Conservation (phyloP, 805 yeast species). For the Saccharomycopsis sp. region DNA sequence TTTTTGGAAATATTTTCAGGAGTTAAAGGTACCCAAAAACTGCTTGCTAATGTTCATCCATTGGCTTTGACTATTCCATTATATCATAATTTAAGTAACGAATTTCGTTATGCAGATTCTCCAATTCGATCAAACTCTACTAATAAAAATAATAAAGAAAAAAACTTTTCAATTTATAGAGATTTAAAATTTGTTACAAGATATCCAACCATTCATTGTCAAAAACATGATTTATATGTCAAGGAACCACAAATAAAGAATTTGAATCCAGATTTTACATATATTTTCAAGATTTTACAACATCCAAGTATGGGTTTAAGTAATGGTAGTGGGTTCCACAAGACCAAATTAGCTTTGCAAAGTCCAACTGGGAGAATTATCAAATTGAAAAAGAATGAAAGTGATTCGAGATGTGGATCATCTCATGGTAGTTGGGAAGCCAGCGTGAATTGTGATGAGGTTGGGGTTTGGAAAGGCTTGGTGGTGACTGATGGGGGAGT, state of each 20-base stretch:
- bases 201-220: slow-evolving; percentile 60
- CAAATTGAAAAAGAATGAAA: slow-evolving; percentile 41
- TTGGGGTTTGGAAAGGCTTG: slow-evolving; percentile 76
- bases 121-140: too few relatives aligned
- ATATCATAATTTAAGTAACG: slow-evolving; percentile 35
- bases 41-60: slow-evolving; percentile 51
- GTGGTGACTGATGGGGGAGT: slow-evolving; percentile 67
- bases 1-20: slow-evolving; percentile 70
- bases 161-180: slow-evolving; percentile 29
- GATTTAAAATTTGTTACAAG: slow-evolving; percentile 60
- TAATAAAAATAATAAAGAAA: neutral
- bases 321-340: slow-evolving; percentile 29
- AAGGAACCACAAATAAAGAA: slow-evolving; percentile 73
- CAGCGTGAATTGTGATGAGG: slow-evolving; percentile 53
- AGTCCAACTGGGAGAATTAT: slow-evolving; percentile 77
- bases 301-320: slow-evolving; percentile 45
- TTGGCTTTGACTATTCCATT: slow-evolving; percentile 66
- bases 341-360: slow-evolving; percentile 57
- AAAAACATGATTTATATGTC: slow-evolving; percentile 67
- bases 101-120: neutral
- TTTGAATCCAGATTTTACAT: slow-evolving; percentile 45
- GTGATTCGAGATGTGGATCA: neutral
- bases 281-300: slow-evolving; percentile 54
- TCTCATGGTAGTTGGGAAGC: slow-evolving; percentile 50
- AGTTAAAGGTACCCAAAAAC: slow-evolving; percentile 45